These are phyloP conservation scores for Garcia nutans DNA, from an alignment of 345 rosid genomes.

Conservation along the genomic window DNA sequence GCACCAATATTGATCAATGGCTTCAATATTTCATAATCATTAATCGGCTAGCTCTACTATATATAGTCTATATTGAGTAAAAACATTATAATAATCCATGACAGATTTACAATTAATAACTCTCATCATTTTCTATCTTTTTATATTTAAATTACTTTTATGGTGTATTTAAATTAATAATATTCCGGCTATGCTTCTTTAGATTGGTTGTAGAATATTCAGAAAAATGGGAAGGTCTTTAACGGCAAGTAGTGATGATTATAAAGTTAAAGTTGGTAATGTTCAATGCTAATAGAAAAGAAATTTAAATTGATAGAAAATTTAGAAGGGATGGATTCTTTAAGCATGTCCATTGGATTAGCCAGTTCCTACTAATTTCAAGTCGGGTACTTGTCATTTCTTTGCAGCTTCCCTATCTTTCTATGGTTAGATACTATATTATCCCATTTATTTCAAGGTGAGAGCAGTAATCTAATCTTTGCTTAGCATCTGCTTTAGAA, in stretches of 20 bases:
- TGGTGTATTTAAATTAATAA: neutral
- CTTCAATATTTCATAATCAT: neutral
- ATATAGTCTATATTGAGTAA: neutral
- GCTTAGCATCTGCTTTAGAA: neutral
- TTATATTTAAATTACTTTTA: neutral
- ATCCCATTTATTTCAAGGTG: slow-evolving; percentile 20
- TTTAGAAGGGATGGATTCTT: neutral
- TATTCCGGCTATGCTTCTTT: too few relatives aligned
- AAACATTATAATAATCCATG: neutral
- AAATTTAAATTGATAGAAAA: too few relatives aligned
- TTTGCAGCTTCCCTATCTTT: neutral
- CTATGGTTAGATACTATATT: neutral
- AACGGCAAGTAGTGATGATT: neutral
- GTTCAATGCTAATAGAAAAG: neutral
- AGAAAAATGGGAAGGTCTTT: too few relatives aligned
- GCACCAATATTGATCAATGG: neutral
- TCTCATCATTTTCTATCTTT: neutral
- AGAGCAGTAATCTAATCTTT: slow-evolving; percentile 17
- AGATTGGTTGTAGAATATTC: too few relatives aligned
- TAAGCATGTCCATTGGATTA: neutral
- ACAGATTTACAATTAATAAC: neutral
- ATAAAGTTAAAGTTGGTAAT: neutral
- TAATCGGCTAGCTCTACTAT: neutral
- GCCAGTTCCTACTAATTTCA: neutral
- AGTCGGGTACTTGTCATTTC: neutral